These are phyloP conservation scores for Curvularia sp. DNA, from an alignment of 2,329 filamentous ascomycete genomes.

Conservation along the genomic window DNA sequence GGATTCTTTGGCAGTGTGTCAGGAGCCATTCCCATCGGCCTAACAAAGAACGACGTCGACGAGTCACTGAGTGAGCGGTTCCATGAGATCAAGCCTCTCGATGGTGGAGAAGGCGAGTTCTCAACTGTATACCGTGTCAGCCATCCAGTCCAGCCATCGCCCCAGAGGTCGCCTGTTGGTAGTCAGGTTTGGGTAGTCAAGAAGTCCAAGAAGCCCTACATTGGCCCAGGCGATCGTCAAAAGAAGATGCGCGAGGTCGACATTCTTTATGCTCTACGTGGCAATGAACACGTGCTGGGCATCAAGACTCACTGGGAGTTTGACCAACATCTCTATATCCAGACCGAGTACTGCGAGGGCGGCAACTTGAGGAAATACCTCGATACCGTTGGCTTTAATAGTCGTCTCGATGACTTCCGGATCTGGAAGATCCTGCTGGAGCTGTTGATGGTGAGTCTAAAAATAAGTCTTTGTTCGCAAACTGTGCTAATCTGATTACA, in stretches of 20 bases:
- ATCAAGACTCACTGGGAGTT: constrained; percentile 89
- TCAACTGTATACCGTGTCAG: constrained; percentile 88
- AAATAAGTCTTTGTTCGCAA: neutral
- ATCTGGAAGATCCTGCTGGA: constrained; percentile 98
- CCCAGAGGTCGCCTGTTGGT: constrained; percentile 32
- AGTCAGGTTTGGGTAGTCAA: constrained; percentile 84
- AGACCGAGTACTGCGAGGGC: constrained; percentile 96
- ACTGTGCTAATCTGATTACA: constrained; percentile 52
- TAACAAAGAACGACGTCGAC: constrained; percentile 77
- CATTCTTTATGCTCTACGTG: constrained; percentile 76
- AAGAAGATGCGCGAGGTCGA: constrained; percentile 84
- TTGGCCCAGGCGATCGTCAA: constrained; percentile 80
- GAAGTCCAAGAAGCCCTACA: constrained; percentile 82
- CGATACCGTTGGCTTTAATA: constrained; percentile 79
- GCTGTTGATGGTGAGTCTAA: constrained; percentile 72
- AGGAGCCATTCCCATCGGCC: constrained; percentile 66
- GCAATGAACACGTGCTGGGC: constrained; percentile 84
- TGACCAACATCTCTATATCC: constrained; percentile 87
- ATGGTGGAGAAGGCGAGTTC: constrained; percentile 86
- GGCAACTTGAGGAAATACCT: constrained; percentile 89
- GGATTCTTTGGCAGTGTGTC: constrained; percentile 65
- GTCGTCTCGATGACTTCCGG: constrained; percentile 91
- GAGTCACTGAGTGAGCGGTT: constrained; percentile 77
- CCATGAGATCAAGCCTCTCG: constrained; percentile 72
- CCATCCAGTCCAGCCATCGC: constrained; percentile 50